Evolutionary conservation across 164 flowering plant species (phyloP).

Genomic region (Stephania cephalantha): DNA sequence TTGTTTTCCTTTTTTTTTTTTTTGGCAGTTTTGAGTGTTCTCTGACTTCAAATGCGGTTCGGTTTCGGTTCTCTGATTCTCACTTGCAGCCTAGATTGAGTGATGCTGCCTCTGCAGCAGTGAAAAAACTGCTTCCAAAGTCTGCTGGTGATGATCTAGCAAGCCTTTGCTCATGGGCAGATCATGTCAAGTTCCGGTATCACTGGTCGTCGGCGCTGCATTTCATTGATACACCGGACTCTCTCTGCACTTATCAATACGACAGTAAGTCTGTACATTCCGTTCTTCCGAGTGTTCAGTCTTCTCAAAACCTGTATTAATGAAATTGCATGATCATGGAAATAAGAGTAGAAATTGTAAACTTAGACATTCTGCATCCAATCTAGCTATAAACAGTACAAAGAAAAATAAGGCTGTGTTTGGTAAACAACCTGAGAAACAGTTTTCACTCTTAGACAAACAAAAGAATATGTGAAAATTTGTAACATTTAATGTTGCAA

Average conservation of each 20-base stretch:
- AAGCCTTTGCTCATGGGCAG: constrained; percentile 78
- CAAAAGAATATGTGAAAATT: no score
- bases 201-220: constrained; percentile 86
- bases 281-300: not conserved
- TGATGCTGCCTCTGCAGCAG: constrained; percentile 57
- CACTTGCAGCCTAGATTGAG: constrained; percentile 47
- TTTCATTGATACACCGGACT: constrained; percentile 72
- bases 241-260: constrained; percentile 57
- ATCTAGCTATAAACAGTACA: no score
- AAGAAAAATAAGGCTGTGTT: no score
- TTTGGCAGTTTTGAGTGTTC: not conserved
- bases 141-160: constrained; percentile 55
- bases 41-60: not conserved
- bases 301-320: not conserved
- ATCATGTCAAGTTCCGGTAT: constrained; percentile 55
- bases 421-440: no score
- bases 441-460: no score
- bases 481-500: no score
- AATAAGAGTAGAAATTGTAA: not conserved
- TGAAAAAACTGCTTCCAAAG: constrained; percentile 54
- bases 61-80: constrained; percentile 5
- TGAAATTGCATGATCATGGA: not conserved
- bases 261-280: constrained; percentile 33
- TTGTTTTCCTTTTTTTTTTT: not conserved
- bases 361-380: not conserved